A percentile compares a stretch with the other conserved stretches of the same genome.
phyloP scores from a whole-genome alignment of 768 basidiomycete species.

The Suillus alpinus region DNA sequence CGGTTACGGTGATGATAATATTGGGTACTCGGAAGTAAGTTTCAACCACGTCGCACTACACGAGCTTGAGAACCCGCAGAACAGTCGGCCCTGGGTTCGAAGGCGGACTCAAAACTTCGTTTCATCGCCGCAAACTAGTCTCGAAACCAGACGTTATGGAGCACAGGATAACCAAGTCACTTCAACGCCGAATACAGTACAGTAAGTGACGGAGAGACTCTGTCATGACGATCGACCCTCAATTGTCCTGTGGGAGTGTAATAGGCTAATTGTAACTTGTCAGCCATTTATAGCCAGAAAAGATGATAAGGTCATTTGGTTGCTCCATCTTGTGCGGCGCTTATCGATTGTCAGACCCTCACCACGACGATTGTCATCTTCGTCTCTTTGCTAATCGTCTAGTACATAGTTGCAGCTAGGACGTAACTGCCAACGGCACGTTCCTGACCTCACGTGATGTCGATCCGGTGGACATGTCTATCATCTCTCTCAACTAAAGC shows the following conservation, averaged over 20 bases:
- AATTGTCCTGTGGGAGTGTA: not conserved
- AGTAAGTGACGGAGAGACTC: not conserved
- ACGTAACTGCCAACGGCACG: not conserved
- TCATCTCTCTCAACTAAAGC: constrained; percentile 18
- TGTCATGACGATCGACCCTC: no score
- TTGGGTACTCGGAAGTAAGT: not conserved
- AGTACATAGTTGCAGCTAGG: not conserved
- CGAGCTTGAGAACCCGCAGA: not conserved
- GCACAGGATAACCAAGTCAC: not conserved
- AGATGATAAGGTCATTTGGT: not conserved
- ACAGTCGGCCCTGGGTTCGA: not conserved
- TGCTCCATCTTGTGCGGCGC: not conserved
- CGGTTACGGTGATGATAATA: not conserved
- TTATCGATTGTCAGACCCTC: not conserved
- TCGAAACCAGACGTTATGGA: not conserved
- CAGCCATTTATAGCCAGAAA: not conserved
- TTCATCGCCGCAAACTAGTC: not conserved
- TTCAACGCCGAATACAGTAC: not conserved
- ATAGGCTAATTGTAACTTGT: not conserved
- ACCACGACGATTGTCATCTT: not conserved
- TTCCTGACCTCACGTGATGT: constrained; percentile 9
- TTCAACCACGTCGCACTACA: not conserved
- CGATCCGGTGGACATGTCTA: constrained; percentile 29
- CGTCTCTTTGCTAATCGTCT: not conserved
- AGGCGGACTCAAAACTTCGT: not conserved